Evolutionary conservation across 2,329 filamentous ascomycete species (phyloP).

Genomic region (Fusarium agapanthi): DNA sequence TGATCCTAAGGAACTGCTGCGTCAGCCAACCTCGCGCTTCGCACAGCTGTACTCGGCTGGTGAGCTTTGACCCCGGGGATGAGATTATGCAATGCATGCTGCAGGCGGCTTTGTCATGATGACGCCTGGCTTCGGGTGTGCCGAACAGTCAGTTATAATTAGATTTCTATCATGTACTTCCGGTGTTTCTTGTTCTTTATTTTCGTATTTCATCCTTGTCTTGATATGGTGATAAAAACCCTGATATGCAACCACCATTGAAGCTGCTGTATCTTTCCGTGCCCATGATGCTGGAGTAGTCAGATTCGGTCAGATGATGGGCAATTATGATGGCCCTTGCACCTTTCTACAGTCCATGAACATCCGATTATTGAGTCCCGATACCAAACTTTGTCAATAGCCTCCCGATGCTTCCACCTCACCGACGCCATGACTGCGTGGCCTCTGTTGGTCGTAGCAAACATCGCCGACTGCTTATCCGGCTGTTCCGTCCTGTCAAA

Average conservation of each 20-base stretch:
- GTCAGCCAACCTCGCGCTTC: not conserved
- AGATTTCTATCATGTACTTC: not conserved
- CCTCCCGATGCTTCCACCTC: not conserved
- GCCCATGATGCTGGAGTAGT: fast-evolving
- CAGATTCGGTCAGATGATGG: not conserved
- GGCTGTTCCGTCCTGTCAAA: not conserved
- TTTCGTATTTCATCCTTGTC: not conserved
- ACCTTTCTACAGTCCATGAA: not conserved
- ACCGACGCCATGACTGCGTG: no score
- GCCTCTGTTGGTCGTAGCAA: not conserved
- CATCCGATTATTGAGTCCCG: fast-evolving
- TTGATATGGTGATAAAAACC: fast-evolving
- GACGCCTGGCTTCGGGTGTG: not conserved
- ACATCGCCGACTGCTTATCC: not conserved
- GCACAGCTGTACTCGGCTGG: not conserved
- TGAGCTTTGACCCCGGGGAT: not conserved
- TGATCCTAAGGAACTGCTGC: not conserved
- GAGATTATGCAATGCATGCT: not conserved
- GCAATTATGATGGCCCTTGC: fast-evolving
- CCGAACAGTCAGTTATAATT: not conserved
- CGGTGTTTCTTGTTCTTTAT: not conserved
- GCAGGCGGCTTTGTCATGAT: not conserved
- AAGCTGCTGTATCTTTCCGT: no score
- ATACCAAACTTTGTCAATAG: not conserved
- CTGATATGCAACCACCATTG: not conserved